Base-by-base conservation (phyloP, 2,329 filamentous ascomycete genomes). In the Pestalotiopsis fici region DNA sequence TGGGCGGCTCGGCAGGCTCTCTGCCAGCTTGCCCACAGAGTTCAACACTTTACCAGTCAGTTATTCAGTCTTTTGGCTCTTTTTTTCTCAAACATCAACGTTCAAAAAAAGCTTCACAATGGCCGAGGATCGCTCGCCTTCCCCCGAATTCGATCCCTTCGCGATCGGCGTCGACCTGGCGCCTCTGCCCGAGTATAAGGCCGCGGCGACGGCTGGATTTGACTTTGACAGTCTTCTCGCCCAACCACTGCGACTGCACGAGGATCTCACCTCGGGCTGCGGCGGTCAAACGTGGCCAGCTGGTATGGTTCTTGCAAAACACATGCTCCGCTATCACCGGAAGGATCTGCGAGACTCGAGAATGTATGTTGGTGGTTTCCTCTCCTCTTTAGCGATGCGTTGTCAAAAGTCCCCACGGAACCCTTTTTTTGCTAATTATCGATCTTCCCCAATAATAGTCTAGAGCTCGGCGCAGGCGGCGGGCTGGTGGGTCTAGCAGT, bases 261-360 rank as follows among this genome's bases (percentile, higher is more conserved):
- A 98, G 79, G 95, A 98, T 79, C 86, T 97, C 60, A 89, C 88
- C 67, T 89, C 93, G 70, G 96, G 96, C 69, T 98, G 96, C 79
- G 96, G 96, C 61, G 96, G 96, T 2, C 93, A 97, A 80, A 86
- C 97, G 12, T 98, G 96, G 96, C 95, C 95, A 3, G 95, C 95
- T 0, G 96, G 96, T 12, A 92, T 97, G 89, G 88, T 96, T 18
- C 84, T 99, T 65, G 88, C 92, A 23, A 93, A 91, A 79, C 97
- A 98, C 77, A 87, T 98, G 86, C 85, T 98, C 68, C 88, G 91
- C 64, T 90, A 90, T 75, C 92, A 93, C 73, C 83, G 83, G 69
- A 81, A 87, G n/a, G 82, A 88, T 71, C 79, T 97, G 70, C 80
- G 79, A 67, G 83, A 87, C 67, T 90, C 92, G 71, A 87, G 88